Evolutionary conservation across 2,329 filamentous ascomycete species (phyloP), one percentile per base, ranked within the genome.

Genomic region (Tolypocladium inflatum): DNA sequence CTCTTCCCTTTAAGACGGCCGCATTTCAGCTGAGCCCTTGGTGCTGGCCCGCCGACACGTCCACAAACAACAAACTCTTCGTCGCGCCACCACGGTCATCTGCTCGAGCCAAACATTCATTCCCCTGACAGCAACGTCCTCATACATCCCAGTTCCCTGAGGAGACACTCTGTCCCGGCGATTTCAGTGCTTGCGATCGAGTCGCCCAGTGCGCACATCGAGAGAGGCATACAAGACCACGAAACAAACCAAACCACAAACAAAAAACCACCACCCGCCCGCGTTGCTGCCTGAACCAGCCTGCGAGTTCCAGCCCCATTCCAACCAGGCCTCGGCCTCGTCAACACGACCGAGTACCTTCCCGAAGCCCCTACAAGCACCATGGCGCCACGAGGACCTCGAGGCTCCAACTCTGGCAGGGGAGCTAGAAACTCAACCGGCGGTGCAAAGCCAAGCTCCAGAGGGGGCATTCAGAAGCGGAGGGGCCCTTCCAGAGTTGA

Each of bases 391-490:
- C 68, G 70, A 59, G 71, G 71, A 58, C 64, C 68, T 60, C 65
- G 66, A 54, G 53, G 59, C 19, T 48, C 58, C 45, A 65, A 65
- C 57, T 58, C 66, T 53, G 65, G 65, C 38, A 70, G 73, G 38
- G 70, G 70, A 51, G 64, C 68, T 50, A 68, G 71, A 57, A 69
- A 65, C 58, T 61, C 65, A 15, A 56, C 67, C 10, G 56, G 63
- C 54, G 67, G 67, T 58, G 58, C 72, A 15, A 73, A 68, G 58
- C 58, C 68, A 11, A 68, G 63, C 58, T 64, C 68, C n/a, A 73
- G 78, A 63, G 77, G 77, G 41, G 81, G 81, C 37, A 78, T 84
- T 57, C 71, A 74, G 23, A 84, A 83, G 67, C 78, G 78, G 54
- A 77, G 67, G 55, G 68, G 66, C 13, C 69, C 68, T 45, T 64